Evolutionary conservation across 805 yeast genomes (phyloP), one percentile per base, ranked within the genome.

Genomic region (Metschnikowia proteae): DNA sequence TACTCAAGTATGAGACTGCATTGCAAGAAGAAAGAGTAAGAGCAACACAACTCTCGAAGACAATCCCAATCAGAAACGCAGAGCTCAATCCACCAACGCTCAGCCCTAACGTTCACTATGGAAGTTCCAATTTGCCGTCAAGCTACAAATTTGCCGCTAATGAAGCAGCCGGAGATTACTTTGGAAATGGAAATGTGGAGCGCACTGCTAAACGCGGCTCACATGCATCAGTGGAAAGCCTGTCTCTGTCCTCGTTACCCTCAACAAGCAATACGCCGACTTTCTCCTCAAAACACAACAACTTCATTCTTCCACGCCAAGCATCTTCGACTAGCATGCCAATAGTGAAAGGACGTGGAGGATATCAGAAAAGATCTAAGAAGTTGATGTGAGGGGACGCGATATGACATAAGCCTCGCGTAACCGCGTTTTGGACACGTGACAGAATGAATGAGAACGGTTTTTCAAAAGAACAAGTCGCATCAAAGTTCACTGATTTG

Each of bases 271-370:
- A 41, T 13, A 33, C 45, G 7, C 38, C 45, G 9, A 26, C 32
- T 3, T 34, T 11, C 7, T 10, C 30, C 6, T 25, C 37, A 8
- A 42, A 42, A 13, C 45, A 33, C 11, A 27, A 33, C 27, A 42
- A 27, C 38, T 42, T 26, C 22, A 42, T 42, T 33, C 38, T 42
- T 17, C 45, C 45, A 7, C 45, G 38, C 44, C 37, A 25, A 27
- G 29, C 38, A 32, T 26, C 42, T 13, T 26, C 43, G 7, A 25
- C 29, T 3, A 33, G 47, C 9, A 45, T 56, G 27, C 75, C 76
- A 0, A 68, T 67, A 6, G 54, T 73, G 41, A 66, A 63, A 49
- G 77, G 77, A 9, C 64, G 77, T 51, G 77, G 77, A 3, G 77
- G 77, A 0, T 69, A 68, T 52, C 77, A 73, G 50, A 73, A 71